Evolutionary conservation across 257 asterid species (phyloP).

Genomic region (Eucommia ulmoides): DNA sequence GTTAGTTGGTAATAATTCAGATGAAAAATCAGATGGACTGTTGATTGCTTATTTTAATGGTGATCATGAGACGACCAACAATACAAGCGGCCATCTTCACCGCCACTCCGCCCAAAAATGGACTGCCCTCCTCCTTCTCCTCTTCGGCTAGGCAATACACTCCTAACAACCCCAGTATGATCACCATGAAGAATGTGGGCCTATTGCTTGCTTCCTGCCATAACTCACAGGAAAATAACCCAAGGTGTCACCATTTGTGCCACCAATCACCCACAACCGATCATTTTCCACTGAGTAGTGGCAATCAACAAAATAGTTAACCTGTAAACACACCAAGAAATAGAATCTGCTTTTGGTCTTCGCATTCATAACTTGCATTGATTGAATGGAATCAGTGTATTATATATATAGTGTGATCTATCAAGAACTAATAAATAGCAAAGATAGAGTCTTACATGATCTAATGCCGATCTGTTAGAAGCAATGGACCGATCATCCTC

Average conservation of each 20-base stretch:
- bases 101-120: slow-evolving; percentile 84
- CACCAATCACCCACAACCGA: slow-evolving; percentile 67
- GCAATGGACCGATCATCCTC: too few species aligned
- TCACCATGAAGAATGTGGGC: slow-evolving; percentile 60
- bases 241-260: slow-evolving; percentile 59
- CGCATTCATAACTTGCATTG: too few species aligned
- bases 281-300: slow-evolving; percentile 70
- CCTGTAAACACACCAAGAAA: too few species aligned
- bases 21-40: slow-evolving; percentile 50
- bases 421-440: too few species aligned
- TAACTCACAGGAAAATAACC: slow-evolving; percentile 66
- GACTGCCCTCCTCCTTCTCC: slow-evolving; percentile 20
- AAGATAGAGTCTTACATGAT: too few species aligned
- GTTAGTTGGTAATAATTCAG: too few species aligned
- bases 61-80: slow-evolving; percentile 72
- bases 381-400: too few species aligned
- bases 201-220: slow-evolving; percentile 22
- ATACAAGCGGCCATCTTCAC: slow-evolving; percentile 90
- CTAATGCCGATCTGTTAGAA: too few species aligned
- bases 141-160: slow-evolving; percentile 48
- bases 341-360: too few species aligned
- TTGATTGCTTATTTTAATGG: slow-evolving; percentile 13
- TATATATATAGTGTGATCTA: too few species aligned
- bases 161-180: slow-evolving; percentile 64
- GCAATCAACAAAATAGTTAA: slow-evolving; percentile 81